A percentile compares a stretch with the other conserved stretches of the same genome.
Evolutionary conservation across 768 basidiomycete genomes (phyloP).

Genomic region (Podaxis mareebaensis): DNA sequence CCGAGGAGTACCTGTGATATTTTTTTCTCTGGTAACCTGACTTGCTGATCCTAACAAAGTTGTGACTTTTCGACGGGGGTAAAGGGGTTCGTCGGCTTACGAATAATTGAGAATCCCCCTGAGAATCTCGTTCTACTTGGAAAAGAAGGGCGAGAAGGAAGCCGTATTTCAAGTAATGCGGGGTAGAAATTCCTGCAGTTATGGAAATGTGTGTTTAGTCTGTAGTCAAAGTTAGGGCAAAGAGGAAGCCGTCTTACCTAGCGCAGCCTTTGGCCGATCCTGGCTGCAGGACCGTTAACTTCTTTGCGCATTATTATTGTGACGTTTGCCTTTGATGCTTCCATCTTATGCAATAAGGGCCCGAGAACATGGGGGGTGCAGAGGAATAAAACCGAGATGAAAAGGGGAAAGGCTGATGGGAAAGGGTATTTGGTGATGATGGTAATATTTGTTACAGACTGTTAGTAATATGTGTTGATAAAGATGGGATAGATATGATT

Average conservation of each 20-base stretch:
- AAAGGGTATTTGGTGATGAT: neutral
- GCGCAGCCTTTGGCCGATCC: neutral
- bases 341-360: conserved; percentile 8
- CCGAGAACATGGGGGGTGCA: neutral
- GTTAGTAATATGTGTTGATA: neutral
- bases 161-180: neutral
- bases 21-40: neutral
- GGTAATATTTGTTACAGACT: neutral
- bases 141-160: neutral
- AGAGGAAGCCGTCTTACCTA: neutral
- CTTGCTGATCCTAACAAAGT: neutral
- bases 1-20: conserved; percentile 12
- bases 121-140: neutral
- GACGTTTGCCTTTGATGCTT: neutral
- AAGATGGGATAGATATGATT: neutral
- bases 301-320: neutral
- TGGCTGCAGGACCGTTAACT: conserved; percentile 4
- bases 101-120: neutral
- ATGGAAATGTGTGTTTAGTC: neutral
- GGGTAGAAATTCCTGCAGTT: conserved; percentile 7
- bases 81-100: neutral
- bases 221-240: neutral
- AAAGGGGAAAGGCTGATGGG: neutral
- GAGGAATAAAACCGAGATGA: neutral
- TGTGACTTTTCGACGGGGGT: neutral